Evolutionary conservation across 176 grass and related monocot genomes (phyloP), one percentile per base, ranked within the genome.

Genomic region (Zizania latifolia): DNA sequence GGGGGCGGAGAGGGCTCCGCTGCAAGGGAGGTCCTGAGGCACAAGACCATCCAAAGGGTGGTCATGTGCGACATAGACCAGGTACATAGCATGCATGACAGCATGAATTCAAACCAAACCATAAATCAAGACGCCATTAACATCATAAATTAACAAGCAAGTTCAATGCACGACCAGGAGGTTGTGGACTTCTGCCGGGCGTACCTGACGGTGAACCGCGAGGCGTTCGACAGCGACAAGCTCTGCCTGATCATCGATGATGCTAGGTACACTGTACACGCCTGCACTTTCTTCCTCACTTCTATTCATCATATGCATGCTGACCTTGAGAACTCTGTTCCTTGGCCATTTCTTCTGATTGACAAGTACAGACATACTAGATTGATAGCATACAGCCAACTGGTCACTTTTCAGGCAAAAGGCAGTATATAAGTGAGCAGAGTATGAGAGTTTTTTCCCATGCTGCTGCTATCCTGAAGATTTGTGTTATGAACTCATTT

Each of bases 1-100:
- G 91, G 91, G 34, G 87, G 91, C n/a, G 84, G 91, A 30, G 87
- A 93, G 81, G 91, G 91, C 6, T 93, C 91, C 1, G 81, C 91
- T 2, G 87, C 87, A 17, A 90, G 91, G 80, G 91, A 93, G 69
- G 82, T 67, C 0, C 87, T 90, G 68, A 80, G 55, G 75, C 87
- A 93, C 39, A 80, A 53, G 9, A 77, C 81, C 33, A 37, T 90
- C 5, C 16, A 77, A 0, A 70, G 74, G 32, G 87, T 88, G 39
- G 64, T 88, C 39, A 93, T 90, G 91, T 90, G 91, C 48, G 91
- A 93, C 82, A 93, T 93, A 17, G 87, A 93, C 53, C 46, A 85
- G 81, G 84, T 91, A 17, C 16, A 30, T 23, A 8, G 44, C 22
- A 16, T 10, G 4, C 15, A 68, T 0, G 5, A 36, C 6, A n/a